Evolutionary conservation across 257 asterid species (phyloP), one percentile per base, ranked within the genome.

Genomic region (Solanum appendiculatum): DNA sequence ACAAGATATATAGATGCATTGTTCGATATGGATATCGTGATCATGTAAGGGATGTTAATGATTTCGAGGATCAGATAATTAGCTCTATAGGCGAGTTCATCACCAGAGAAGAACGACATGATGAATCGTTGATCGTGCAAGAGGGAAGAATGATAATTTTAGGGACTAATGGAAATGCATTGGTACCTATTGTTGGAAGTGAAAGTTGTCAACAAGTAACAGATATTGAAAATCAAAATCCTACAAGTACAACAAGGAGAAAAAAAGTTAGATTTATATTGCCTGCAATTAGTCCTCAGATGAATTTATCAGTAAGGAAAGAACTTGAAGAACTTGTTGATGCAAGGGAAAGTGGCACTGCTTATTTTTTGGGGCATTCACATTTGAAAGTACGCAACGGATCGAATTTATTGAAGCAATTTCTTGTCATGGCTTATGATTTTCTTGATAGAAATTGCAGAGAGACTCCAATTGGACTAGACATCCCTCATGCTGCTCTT

Each of bases 401-500:
- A 14, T 94, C 99, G 1, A 97, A 92, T 84, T 86, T 92, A 63
- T 70, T 97, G 36, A 94, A 97, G 97, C 93, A 46, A 86, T 86
- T 95, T 68, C 69, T 97, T 85, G 85, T 97, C 9, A 88, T 89
- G 89, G 66, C 48, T 11, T 97, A 94, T 84, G 92, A 92, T 58
- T 93, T 97, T 88, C 96, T 97, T 36, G 97, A 97, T 84, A 93
- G 90, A 51, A 97, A 95, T 51, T 93, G 95, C 44, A 90, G 98
- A 88, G 96, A 93, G 92, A 92, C 98, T 39, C 94, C 98, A 9
- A 95, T 94, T 66, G 97, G 93, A 20, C 88, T 97, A 81, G 93
- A 95, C 40, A 95, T 95, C 16, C 98, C 98, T 37, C 94, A 94
- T 89, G 94, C 98, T 58, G 99, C 98, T 68, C 96, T 94, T 25